Evolutionary conservation across 1,139 yeast genomes (phyloP).

Genomic region (Hansenula sp.): DNA sequence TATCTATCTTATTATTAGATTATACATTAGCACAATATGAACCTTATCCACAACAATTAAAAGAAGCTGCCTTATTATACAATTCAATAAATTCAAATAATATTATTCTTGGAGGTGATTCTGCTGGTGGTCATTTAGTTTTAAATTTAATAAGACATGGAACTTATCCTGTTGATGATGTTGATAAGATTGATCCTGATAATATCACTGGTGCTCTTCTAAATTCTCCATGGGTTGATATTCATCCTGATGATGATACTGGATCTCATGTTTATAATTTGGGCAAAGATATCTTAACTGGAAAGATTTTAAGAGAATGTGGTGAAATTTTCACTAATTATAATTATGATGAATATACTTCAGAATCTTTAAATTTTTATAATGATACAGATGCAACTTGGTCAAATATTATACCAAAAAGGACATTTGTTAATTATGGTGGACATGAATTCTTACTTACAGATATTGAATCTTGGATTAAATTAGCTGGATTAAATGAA

Average conservation of each 20-base stretch:
- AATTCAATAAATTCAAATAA: conserved; percentile 30
- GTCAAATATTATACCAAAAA: conserved; percentile 29
- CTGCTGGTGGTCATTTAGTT: conserved; percentile 43
- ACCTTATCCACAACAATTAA: conserved; percentile 37
- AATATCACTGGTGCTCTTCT: conserved; percentile 33
- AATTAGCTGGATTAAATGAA: background rate
- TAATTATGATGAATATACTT: too few species aligned
- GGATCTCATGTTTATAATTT: conserved; percentile 29
- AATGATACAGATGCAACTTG: conserved; percentile 22
- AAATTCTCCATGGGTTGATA: conserved; percentile 43
- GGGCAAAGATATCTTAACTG: conserved; percentile 13
- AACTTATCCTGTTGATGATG: conserved; percentile 26
- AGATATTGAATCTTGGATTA: conserved; percentile 11
- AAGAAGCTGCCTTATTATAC: conserved; percentile 31
- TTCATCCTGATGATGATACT: conserved; percentile 26
- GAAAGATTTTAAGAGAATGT: conserved; percentile 1
- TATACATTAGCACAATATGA: conserved; percentile 33
- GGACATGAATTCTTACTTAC: conserved; percentile 35
- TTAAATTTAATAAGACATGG: conserved; percentile 30
- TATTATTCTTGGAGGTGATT: conserved; percentile 40
- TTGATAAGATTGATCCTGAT: conserved; percentile 13
- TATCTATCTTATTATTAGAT: conserved; percentile 33
- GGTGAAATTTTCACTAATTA: too few species aligned
- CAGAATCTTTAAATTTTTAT: conserved; percentile 17
- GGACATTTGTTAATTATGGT: conserved; percentile 34